Evolutionary conservation across 352 stramenopile species (phyloP), one percentile per base, ranked within the genome.

Genomic region (Phytophthora citricola): DNA sequence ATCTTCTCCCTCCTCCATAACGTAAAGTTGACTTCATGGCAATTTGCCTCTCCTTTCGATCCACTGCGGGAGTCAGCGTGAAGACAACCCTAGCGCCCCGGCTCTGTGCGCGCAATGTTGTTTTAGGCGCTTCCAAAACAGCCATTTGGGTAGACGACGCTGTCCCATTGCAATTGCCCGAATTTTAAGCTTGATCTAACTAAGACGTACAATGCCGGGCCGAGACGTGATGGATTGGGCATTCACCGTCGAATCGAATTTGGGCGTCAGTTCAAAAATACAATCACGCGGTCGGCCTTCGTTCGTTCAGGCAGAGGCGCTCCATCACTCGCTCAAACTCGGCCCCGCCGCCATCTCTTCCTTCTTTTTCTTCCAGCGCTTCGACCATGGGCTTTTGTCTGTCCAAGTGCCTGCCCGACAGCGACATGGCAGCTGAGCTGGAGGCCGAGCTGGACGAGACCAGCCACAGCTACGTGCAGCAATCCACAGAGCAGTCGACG

Each of bases 361-460:
- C 60, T 46, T 36, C 20, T 22, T 26, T 26, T 26, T 14, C 22
- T 48, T 20, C 4, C 7, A 20, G 43, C 43, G 11, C 14, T 32
- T 36, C 36, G 63, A 85, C 22, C 38, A 96, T 96, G 86, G 88
- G 88, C 20, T 89, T 87, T 66, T 96, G 88, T 78, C 77, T 96
- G 53, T 93, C 88, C 64, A 89, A 85, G 56, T 96, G 87, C 75
- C 75, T 94, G 58, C 83, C 82, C 26, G 85, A 93, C 58, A 88
- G 79, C 54, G 86, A 94, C 72, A 96, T 96, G 78, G 85, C 81
- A 44, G 81, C 81, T 29, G 85, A 96, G 65, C 83, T 96, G 20
- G 88, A 96, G 63, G 79, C 81, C 41, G 87, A 96, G 58, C 80
- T 96, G 31, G 84, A 94, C 71, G 88, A 92, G 63, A 64, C 71